Evolutionary conservation across 2,329 filamentous ascomycete genomes (phyloP).

Genomic region (Berkeleyomyces rouxiae): DNA sequence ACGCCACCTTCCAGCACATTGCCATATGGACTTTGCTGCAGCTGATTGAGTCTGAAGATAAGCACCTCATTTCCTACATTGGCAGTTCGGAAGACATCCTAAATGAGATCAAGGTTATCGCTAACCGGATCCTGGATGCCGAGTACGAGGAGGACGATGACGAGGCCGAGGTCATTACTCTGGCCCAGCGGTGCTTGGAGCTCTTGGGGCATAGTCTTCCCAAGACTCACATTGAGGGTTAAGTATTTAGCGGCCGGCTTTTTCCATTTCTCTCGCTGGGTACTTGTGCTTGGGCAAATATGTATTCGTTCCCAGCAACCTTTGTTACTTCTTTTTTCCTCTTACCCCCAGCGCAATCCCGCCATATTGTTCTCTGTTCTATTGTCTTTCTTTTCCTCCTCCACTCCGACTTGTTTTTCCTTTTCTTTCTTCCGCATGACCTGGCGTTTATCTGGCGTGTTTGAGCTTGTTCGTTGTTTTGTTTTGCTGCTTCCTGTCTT

Average conservation of each 20-base stretch:
- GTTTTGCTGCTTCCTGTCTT: background rate
- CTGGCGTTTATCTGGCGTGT: slow-evolving; percentile 11
- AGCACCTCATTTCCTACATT: slow-evolving; percentile 73
- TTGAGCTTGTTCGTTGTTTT: background rate
- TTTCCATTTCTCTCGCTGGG: slow-evolving; percentile 6
- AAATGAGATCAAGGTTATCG: slow-evolving; percentile 78
- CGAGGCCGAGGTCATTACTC: slow-evolving; percentile 78
- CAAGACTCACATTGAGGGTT: slow-evolving; percentile 72
- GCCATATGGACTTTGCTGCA: slow-evolving; percentile 96
- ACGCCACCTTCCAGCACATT: slow-evolving; percentile 97
- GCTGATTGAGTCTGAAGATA: slow-evolving; percentile 86
- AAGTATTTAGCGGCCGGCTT: slow-evolving; percentile 15
- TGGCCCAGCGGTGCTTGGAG: slow-evolving; percentile 81
- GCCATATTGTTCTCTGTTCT: background rate
- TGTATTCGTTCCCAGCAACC: background rate
- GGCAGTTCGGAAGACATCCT: slow-evolving; percentile 82
- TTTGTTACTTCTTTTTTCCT: slow-evolving; percentile 16
- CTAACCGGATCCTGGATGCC: slow-evolving; percentile 68
- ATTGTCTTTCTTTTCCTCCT: background rate
- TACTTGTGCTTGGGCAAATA: background rate
- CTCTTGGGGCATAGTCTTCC: slow-evolving; percentile 59
- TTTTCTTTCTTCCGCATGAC: slow-evolving; percentile 7
- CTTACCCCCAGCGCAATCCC: slow-evolving; percentile 10
- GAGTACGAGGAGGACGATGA: slow-evolving; percentile 58
- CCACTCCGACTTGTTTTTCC: background rate